phyloP scores from a whole-genome alignment of 2,329 filamentous ascomycete species.

The Hortaea werneckii region DNA sequence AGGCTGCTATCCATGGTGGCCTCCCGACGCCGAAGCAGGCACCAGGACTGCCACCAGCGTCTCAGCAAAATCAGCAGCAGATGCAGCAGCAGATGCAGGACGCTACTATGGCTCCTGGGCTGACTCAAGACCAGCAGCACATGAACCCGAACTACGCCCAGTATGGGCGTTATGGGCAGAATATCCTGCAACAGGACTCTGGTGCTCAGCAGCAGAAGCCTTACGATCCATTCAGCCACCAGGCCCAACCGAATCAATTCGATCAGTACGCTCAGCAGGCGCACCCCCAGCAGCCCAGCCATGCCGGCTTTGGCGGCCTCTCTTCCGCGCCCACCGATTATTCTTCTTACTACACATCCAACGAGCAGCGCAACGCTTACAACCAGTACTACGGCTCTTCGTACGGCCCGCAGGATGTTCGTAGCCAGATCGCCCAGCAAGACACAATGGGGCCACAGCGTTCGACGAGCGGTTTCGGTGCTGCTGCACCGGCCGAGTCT shows the following conservation, averaged over 20 bases:
- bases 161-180: conserved; percentile 60
- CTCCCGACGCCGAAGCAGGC: conserved; percentile 48
- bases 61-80: conserved; percentile 40
- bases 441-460: conserved; percentile 68
- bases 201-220: conserved; percentile 65
- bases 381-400: conserved; percentile 50
- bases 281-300: conserved; percentile 44
- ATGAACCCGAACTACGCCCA: conserved; percentile 45
- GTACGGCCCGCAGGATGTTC: conserved; percentile 41
- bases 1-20: conserved; percentile 29
- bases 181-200: conserved; percentile 45
- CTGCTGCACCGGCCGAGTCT: conserved; percentile 48
- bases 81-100: conserved; percentile 38
- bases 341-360: conserved; percentile 74
- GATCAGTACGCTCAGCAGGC: conserved; percentile 45
- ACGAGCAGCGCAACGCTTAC: conserved; percentile 64
- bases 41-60: conserved; percentile 51
- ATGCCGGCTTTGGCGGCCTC: conserved; percentile 55
- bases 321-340: conserved; percentile 71
- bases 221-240: conserved; percentile 78
- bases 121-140: conserved; percentile 38
- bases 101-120: conserved; percentile 42
- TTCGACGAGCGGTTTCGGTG: conserved; percentile 64
- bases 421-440: conserved; percentile 44
- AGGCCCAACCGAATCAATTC: conserved; percentile 44